phyloP scores from a whole-genome alignment of 1,139 yeast genomes.

The Hansenula lynferdii region DNA sequence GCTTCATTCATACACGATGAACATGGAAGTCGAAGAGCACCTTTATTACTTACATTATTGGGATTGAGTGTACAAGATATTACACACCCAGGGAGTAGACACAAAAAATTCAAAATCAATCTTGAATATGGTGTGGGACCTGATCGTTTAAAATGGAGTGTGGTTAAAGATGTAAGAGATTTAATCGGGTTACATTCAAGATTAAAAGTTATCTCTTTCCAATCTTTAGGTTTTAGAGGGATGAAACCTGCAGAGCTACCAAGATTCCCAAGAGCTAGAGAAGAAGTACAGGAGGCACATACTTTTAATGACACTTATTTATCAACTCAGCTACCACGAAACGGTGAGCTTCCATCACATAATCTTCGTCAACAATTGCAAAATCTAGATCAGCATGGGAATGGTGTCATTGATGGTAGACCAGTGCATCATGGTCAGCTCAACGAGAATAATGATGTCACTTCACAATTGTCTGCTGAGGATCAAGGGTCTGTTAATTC shows the following conservation, averaged over 20 bases:
- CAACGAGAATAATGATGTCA: background rate
- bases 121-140: conserved; percentile 89
- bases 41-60: conserved; percentile 68
- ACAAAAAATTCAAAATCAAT: conserved; percentile 51
- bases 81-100: conserved; percentile 11
- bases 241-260: conserved; percentile 35
- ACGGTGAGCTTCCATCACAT: background rate
- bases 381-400: background rate
- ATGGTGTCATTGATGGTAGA: conserved; percentile 1
- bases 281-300: conserved; percentile 21
- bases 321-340: conserved; percentile 15
- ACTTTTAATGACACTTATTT: conserved; percentile 20
- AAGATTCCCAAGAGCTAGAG: conserved; percentile 32
- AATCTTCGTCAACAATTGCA: background rate
- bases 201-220: conserved; percentile 50
- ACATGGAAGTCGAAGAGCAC: conserved; percentile 72
- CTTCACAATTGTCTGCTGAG: background rate
- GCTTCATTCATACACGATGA: conserved; percentile 77
- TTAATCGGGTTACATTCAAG: conserved; percentile 63
- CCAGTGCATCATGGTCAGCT: background rate
- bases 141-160: conserved; percentile 74
- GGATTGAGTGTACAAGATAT: conserved; percentile 55
- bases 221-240: conserved; percentile 25
- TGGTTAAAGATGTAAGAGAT: conserved; percentile 70
- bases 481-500: conserved; percentile 5